A percentile compares a stretch with the other conserved stretches of the same genome.
These are phyloP conservation scores for Lenzites betulinus DNA, from an alignment of 768 basidiomycete genomes.

Conservation along the genomic window DNA sequence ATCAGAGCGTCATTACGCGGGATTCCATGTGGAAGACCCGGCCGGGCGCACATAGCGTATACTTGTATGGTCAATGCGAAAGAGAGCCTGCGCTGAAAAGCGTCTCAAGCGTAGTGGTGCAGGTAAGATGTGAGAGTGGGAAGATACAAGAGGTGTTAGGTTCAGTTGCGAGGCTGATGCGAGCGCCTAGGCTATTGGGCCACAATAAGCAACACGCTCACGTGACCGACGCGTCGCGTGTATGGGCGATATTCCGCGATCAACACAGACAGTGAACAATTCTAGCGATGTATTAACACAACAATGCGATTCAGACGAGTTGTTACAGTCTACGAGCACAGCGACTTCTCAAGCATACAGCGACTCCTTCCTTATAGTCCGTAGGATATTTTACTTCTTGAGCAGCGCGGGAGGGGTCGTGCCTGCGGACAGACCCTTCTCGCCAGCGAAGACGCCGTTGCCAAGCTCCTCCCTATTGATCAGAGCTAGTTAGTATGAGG, in stretches of 20 bases:
- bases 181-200: slow-evolving; percentile 4
- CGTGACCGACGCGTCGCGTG: slow-evolving; percentile 18
- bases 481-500: slow-evolving; percentile 16
- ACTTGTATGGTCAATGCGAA: too few species aligned
- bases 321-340: slow-evolving; percentile 19
- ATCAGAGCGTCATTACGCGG: not conserved
- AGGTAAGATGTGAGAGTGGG: too few species aligned
- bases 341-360: slow-evolving; percentile 19
- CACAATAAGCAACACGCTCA: slow-evolving; percentile 14
- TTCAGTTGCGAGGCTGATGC: not conserved
- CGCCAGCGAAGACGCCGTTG: slow-evolving; percentile 73
- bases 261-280: too few species aligned
- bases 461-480: slow-evolving; percentile 71
- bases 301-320: slow-evolving; percentile 6
- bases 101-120: too few species aligned
- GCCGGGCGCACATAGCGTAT: not conserved
- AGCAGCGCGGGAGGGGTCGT: slow-evolving; percentile 68
- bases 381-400: slow-evolving; percentile 42
- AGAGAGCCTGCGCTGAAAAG: too few species aligned
- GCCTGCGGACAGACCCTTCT: slow-evolving; percentile 79
- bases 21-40: not conserved
- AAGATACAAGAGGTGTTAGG: too few species aligned
- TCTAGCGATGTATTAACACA: not conserved
- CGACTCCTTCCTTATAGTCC: not conserved
- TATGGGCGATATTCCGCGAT: not conserved